These are phyloP conservation scores for Lipomyces chichibuensis DNA, from an alignment of 805 yeast species.

Conservation along the genomic window DNA sequence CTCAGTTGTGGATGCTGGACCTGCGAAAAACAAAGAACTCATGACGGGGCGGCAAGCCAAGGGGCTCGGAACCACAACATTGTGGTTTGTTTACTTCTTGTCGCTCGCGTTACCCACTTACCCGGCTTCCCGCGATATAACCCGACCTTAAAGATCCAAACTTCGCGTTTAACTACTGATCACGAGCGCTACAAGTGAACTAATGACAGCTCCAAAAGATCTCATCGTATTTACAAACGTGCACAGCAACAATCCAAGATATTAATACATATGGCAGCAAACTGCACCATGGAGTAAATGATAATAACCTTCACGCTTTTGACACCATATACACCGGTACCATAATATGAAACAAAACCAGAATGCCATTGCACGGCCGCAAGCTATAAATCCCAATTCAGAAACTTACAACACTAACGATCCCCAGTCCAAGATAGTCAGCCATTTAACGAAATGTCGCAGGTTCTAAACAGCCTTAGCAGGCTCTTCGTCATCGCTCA, in stretches of 20 bases:
- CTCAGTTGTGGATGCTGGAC: not conserved
- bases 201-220: not conserved
- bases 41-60: slow-evolving; percentile 13
- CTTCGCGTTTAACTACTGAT: too few relatives aligned
- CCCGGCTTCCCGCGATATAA: not conserved
- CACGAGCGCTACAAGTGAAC: too few relatives aligned
- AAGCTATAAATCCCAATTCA: not conserved
- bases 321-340: not conserved
- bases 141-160: too few relatives aligned
- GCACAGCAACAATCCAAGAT: not conserved
- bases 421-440: not conserved
- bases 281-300: not conserved
- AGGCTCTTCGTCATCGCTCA: slow-evolving; percentile 31
- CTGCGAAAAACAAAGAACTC: not conserved
- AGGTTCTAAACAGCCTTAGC: not conserved
- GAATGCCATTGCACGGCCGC: not conserved
- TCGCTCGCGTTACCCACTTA: slow-evolving; percentile 17
- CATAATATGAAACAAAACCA: not conserved
- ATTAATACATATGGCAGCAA: not conserved
- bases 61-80: slow-evolving; percentile 20
- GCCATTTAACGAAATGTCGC: not conserved
- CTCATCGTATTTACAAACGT: not conserved
- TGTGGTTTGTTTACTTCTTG: slow-evolving; percentile 31
- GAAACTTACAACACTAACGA: not conserved
- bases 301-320: not conserved